Evolutionary conservation across 768 basidiomycete genomes (phyloP), one percentile per base, ranked within the genome.

Genomic region (Tulasnella sp.): DNA sequence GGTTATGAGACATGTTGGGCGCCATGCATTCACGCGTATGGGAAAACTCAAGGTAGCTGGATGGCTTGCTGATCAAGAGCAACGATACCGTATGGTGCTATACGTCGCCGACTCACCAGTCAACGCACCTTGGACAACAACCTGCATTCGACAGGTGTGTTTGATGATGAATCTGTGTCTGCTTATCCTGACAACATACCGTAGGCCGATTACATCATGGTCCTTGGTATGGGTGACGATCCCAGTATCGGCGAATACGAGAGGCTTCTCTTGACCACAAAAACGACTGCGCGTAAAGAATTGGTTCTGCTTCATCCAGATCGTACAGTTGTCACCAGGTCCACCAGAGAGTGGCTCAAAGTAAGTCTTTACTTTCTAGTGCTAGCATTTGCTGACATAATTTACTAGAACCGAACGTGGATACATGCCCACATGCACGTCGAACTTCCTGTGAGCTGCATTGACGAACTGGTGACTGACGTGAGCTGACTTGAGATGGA

Each of bases 281-380:
- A 98, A 69, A 96, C 93, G 0, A 98, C 93, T 0, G 95, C 93
- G n/a, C 71, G 95, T 48, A 98, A 98, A 66, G 95, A 99, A 63
- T 76, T 99, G 24, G 82, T 99, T 4, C 71, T 99, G 4, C 71
- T 99, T 8, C 95, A 99, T 60, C 81, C 91, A 2, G 88, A 95
- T 61, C 80, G 91, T 33, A 81, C 80, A 19, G 87, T 98, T 3
- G 69, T 75, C 7, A 81, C 91, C 3, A 93, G 93, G 2, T 91
- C 86, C 7, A 99, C 95, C 32, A 76, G 93, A 35, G 84, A 86
- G 64, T 99, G 95, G 93, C 72, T 99, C 45, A 89, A 90, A 74
- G 90, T 87, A 51, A 29, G 65, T 60, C 41, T 7, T 12, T 15
- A 12, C 7, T 40, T 33, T 1, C 1, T 12, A 8, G 19, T 25